phyloP scores from a whole-genome alignment of 306 rosid genomes.

The Gillenia trifoliata region DNA sequence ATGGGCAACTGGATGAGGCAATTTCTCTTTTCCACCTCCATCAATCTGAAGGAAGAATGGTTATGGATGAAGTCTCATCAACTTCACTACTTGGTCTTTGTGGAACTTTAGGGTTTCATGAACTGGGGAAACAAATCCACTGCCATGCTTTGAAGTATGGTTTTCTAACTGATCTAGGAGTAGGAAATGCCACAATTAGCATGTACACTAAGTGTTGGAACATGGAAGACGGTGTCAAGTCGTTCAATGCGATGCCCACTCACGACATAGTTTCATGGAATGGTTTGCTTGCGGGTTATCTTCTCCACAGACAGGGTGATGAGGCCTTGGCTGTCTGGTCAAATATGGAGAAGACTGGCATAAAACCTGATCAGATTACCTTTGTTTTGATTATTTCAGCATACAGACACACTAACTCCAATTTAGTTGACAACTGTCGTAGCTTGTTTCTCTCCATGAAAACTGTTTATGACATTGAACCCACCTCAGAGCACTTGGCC shows the following conservation, averaged over 20 bases:
- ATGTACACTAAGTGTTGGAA: constrained; percentile 88
- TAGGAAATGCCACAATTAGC: constrained; percentile 67
- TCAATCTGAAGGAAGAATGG: constrained; percentile 49
- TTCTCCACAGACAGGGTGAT: constrained; percentile 68
- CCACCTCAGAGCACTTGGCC: constrained; percentile 60
- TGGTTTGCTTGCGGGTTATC: constrained; percentile 63
- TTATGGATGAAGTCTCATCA: constrained; percentile 63
- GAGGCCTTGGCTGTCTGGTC: constrained; percentile 63
- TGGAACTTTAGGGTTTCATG: constrained; percentile 63
- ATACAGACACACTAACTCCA: constrained; percentile 48
- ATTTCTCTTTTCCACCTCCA: constrained; percentile 48
- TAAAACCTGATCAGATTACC: constrained; percentile 55
- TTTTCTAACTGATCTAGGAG: constrained; percentile 45
- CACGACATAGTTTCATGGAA: constrained; percentile 77
- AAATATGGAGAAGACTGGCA: constrained; percentile 60
- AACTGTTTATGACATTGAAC: constrained; percentile 44
- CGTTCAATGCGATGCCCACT: constrained; percentile 43
- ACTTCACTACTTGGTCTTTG: constrained; percentile 60
- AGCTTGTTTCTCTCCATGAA: constrained; percentile 57
- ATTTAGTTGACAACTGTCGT: constrained; percentile 61
- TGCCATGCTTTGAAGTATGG: constrained; percentile 58
- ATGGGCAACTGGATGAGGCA: constrained; percentile 53
- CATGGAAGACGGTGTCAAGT: constrained; percentile 54
- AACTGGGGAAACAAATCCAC: constrained; percentile 83
- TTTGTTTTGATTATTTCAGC: constrained; percentile 70